These are phyloP conservation scores for Dillenia suffruticosa DNA, from an alignment of 164 flowering plant species.

Conservation along the genomic window DNA sequence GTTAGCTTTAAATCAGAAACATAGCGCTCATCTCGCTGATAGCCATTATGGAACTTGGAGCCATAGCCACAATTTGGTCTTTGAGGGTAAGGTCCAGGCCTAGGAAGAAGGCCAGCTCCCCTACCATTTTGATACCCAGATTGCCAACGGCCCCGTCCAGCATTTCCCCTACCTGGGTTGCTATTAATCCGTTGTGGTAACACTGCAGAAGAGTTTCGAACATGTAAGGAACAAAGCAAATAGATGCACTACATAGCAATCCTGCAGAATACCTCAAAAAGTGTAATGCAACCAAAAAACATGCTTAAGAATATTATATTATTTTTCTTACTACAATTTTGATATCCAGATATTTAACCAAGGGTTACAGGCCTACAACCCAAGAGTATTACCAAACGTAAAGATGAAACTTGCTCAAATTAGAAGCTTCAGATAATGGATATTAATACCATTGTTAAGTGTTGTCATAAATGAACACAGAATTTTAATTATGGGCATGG, in stretches of 20 bases:
- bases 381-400: no score
- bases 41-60: slow-evolving; percentile 43
- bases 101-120: slow-evolving; percentile 84
- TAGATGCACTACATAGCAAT: background rate
- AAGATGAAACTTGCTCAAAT: no score
- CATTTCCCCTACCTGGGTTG: slow-evolving; percentile 49
- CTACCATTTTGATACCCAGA: slow-evolving; percentile 54
- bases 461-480: no score
- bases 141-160: slow-evolving; percentile 83
- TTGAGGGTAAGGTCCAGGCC: slow-evolving; percentile 75
- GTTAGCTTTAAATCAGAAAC: slow-evolving; percentile 86
- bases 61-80: slow-evolving; percentile 61
- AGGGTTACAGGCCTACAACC: no score
- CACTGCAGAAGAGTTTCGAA: slow-evolving; percentile 30
- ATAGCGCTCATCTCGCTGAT: slow-evolving; percentile 66
- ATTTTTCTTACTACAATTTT: no score
- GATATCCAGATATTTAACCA: no score
- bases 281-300: background rate
- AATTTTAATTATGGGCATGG: no score
- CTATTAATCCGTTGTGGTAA: slow-evolving; percentile 58
- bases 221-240: slow-evolving; percentile 2
- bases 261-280: background rate
- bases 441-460: no score
- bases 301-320: background rate
- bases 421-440: no score